Evolutionary conservation across 306 rosid genomes (phyloP).

Genomic region (Delonix regia): DNA sequence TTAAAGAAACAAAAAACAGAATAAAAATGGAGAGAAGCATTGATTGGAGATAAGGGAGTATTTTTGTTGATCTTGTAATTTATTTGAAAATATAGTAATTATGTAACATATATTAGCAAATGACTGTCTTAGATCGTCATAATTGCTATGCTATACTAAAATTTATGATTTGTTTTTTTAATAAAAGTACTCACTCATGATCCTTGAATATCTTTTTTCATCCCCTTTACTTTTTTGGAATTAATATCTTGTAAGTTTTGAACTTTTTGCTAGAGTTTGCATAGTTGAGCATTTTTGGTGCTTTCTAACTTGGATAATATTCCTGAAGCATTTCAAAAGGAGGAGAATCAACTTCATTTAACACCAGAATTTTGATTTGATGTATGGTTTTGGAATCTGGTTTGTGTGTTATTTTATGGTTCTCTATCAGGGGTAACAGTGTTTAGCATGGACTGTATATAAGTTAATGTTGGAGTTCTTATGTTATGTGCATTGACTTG

Average conservation of each 20-base stretch:
- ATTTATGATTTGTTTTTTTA: background rate
- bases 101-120: background rate
- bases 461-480: background rate
- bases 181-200: background rate
- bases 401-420: conserved; percentile 1
- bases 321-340: conserved; percentile 17
- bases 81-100: background rate
- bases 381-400: background rate
- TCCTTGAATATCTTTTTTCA: background rate
- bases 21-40: background rate
- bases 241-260: conserved; percentile 17
- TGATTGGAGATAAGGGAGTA: background rate
- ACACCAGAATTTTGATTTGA: conserved; percentile 5
- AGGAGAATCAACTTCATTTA: conserved; percentile 13
- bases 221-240: background rate
- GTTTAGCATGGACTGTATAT: background rate
- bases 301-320: background rate
- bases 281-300: background rate
- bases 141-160: background rate
- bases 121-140: background rate
- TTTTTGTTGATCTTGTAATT: background rate
- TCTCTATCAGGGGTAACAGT: background rate
- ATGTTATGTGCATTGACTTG: background rate
- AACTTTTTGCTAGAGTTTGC: background rate
- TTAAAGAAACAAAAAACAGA: background rate